These are phyloP conservation scores for Inonotus hispidus DNA, from an alignment of 1,284 basidiomycete species.

Conservation along the genomic window DNA sequence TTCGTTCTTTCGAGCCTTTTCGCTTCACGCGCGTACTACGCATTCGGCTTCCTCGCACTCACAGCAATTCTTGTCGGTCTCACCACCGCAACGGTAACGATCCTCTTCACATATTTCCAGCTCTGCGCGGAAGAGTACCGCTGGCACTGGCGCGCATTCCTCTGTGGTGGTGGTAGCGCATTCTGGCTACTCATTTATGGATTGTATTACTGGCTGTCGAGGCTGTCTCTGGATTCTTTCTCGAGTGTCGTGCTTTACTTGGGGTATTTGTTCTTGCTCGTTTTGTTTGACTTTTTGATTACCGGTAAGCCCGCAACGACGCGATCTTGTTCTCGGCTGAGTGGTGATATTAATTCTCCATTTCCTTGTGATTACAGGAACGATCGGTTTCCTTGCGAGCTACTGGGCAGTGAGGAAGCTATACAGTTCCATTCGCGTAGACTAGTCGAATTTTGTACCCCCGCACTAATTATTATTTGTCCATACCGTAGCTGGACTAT, in stretches of 20 bases:
- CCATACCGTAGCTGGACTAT: not conserved
- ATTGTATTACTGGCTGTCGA: constrained; percentile 83
- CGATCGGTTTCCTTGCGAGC: constrained; percentile 82
- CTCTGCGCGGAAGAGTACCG: constrained; percentile 96
- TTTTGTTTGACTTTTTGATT: constrained; percentile 79
- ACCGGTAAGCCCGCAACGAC: constrained; percentile 51
- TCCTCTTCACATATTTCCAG: constrained; percentile 89
- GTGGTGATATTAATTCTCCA: constrained; percentile 14
- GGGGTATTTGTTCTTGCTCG: constrained; percentile 85
- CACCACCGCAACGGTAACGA: constrained; percentile 87
- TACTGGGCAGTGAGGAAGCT: constrained; percentile 82
- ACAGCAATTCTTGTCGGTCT: constrained; percentile 82
- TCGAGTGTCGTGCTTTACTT: constrained; percentile 86
- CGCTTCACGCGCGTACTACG: constrained; percentile 91
- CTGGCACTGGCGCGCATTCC: constrained; percentile 96
- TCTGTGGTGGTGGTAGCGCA: constrained; percentile 91
- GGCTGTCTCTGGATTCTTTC: constrained; percentile 79
- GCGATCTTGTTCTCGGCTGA: not conserved
- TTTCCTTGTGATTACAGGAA: constrained; percentile 40
- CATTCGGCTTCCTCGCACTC: constrained; percentile 91
- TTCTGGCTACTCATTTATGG: constrained; percentile 90
- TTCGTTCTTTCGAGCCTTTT: constrained; percentile 93
- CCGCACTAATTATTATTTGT: not conserved
- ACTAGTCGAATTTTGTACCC: constrained; percentile 36
- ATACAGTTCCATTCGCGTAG: constrained; percentile 76